phyloP scores from a whole-genome alignment of 352 stramenopile species.

The Globisporangium middletonii region DNA sequence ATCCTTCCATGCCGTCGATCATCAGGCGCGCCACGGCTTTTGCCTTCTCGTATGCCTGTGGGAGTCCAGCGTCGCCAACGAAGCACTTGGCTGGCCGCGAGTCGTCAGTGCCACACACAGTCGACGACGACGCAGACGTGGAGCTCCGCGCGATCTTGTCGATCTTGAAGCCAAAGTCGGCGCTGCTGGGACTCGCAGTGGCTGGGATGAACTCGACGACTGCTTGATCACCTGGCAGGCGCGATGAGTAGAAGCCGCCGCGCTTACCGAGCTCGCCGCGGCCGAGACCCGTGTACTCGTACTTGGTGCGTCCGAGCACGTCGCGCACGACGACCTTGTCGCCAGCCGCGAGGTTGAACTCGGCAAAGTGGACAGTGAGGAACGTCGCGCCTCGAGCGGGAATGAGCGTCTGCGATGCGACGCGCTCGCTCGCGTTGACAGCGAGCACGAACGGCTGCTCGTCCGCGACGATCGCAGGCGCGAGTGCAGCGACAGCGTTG shows the following conservation, averaged over 20 bases:
- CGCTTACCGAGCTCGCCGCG: slow-evolving; percentile 22
- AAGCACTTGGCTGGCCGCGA: slow-evolving; percentile 29
- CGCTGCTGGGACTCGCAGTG: not conserved
- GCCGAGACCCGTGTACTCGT: slow-evolving; percentile 24
- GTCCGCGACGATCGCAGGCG: slow-evolving; percentile 17
- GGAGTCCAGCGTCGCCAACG: slow-evolving; percentile 11
- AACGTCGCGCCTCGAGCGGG: slow-evolving; percentile 19
- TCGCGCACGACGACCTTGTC: slow-evolving; percentile 20
- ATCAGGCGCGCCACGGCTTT: slow-evolving; percentile 29
- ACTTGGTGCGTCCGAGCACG: slow-evolving; percentile 9
- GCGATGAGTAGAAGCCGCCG: slow-evolving; percentile 29
- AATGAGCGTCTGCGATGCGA: slow-evolving; percentile 15
- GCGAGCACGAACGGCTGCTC: slow-evolving; percentile 16
- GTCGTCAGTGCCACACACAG: slow-evolving; percentile 30
- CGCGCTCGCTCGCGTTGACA: slow-evolving; percentile 20
- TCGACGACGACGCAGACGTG: slow-evolving; percentile 10
- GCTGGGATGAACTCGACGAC: slow-evolving; percentile 23
- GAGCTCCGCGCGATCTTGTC: slow-evolving; percentile 28
- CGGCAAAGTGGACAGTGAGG: slow-evolving; percentile 32
- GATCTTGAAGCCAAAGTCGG: slow-evolving; percentile 26
- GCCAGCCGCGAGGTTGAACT: slow-evolving; percentile 28
- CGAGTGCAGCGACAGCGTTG: not conserved
- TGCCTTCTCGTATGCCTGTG: slow-evolving; percentile 16
- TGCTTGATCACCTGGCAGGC: slow-evolving; percentile 16
- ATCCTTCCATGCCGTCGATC: slow-evolving; percentile 20